A percentile compares a stretch with the other conserved stretches of the same genome.
phyloP scores from a whole-genome alignment of 768 basidiomycete species.

The Termitomyces sp. region DNA sequence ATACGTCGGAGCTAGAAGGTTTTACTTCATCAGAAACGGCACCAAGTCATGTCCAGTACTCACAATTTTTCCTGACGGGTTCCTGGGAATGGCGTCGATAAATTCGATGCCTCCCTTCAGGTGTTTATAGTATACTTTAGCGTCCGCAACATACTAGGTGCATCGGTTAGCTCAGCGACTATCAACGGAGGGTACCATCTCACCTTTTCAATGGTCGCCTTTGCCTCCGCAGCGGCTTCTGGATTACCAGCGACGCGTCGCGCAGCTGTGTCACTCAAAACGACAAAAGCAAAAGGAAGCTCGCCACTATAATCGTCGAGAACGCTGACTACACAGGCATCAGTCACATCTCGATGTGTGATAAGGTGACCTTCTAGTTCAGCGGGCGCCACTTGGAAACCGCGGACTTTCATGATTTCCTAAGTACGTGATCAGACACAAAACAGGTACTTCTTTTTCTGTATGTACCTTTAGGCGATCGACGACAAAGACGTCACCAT shows the following conservation, averaged over 20 bases:
- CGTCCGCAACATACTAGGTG: constrained; percentile 48
- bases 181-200: not conserved
- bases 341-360: constrained; percentile 52
- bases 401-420: constrained; percentile 70
- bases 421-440: constrained; percentile 15
- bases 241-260: constrained; percentile 29
- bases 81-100: constrained; percentile 60
- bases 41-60: constrained; percentile 13
- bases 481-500: constrained; percentile 61
- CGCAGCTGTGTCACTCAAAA: constrained; percentile 36
- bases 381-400: constrained; percentile 58
- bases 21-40: not conserved
- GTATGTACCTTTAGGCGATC: constrained; percentile 67
- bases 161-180: not conserved
- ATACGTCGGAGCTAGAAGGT: constrained; percentile 39
- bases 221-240: constrained; percentile 31
- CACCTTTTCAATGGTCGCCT: constrained; percentile 53
- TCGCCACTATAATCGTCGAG: constrained; percentile 76
- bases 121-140: constrained; percentile 56
- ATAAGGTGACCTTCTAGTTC: constrained; percentile 65
- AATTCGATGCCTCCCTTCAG: constrained; percentile 60
- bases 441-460: not conserved
- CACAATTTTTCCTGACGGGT: constrained; percentile 65
- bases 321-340: constrained; percentile 61
- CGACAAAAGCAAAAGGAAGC: constrained; percentile 66